These are phyloP conservation scores for Melaleuca quinquenervia DNA, from an alignment of 345 rosid species.

Conservation along the genomic window DNA sequence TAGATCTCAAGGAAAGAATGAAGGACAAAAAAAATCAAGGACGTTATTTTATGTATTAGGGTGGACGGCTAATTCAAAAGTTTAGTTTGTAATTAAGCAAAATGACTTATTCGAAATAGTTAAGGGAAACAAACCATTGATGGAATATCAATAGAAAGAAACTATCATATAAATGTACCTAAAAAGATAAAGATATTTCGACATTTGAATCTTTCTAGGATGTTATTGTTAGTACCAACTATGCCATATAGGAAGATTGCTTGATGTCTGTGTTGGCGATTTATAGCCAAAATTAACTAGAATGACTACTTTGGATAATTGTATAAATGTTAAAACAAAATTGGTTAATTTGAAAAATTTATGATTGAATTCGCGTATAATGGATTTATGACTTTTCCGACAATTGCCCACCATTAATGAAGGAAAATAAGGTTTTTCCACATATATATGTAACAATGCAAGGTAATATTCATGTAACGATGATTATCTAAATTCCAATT, in stretches of 20 bases:
- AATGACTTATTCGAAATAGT: not conserved
- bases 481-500: not conserved
- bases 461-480: not conserved
- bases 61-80: not conserved
- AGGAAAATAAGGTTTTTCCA: not conserved
- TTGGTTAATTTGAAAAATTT: not conserved
- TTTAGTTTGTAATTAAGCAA: not conserved
- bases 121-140: not conserved
- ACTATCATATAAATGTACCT: not conserved
- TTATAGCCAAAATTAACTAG: not conserved
- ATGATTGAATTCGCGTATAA: rapidly evolving
- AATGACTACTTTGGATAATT: rapidly evolving
- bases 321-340: not conserved
- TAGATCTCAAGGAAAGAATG: not conserved
- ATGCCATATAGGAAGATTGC: rapidly evolving
- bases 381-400: not conserved
- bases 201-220: not conserved
- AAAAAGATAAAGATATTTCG: not conserved
- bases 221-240: too few relatives aligned
- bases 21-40: not conserved
- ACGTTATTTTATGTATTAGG: not conserved
- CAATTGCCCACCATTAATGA: rapidly evolving
- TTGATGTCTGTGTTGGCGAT: rapidly evolving
- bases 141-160: not conserved
- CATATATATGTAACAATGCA: not conserved